Evolutionary conservation across 31 red algal genomes (phyloP).

Genomic region (Asparagopsis taxiformis): DNA sequence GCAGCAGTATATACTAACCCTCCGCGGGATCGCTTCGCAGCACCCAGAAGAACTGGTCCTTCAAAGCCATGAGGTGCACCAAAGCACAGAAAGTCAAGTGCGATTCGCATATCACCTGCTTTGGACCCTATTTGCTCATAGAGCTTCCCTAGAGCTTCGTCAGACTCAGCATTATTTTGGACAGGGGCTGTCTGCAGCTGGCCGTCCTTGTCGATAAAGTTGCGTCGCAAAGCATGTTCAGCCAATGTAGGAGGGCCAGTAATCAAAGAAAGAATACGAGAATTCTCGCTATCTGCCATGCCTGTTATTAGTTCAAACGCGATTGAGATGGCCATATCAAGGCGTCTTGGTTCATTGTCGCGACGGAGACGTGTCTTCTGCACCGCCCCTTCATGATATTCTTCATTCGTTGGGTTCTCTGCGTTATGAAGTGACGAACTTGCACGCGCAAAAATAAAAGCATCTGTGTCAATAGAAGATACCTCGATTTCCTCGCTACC

Average conservation of each 20-base stretch:
- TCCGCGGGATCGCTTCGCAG: constrained; percentile 60
- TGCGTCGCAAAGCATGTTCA: constrained; percentile 13
- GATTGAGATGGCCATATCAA: constrained; percentile 49
- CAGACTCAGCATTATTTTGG: constrained; percentile 2
- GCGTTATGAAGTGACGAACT: not conserved
- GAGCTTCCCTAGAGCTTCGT: constrained; percentile 18
- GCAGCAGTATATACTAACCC: constrained; percentile 53
- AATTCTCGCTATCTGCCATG: constrained; percentile 46
- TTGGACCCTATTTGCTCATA: constrained; percentile 57
- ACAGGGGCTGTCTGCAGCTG: not conserved
- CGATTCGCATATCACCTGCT: constrained; percentile 57
- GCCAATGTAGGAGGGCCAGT: constrained; percentile 53
- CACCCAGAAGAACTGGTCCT: constrained; percentile 40
- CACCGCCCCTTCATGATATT: not conserved
- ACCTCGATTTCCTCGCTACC: not conserved
- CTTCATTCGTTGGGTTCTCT: not conserved
- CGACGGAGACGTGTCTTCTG: constrained; percentile 18
- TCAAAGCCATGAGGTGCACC: constrained; percentile 42
- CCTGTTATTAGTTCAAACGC: constrained; percentile 53
- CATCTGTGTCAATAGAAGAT: constrained; percentile 1
- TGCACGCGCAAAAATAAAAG: constrained; percentile 22
- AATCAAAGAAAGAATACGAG: constrained; percentile 49
- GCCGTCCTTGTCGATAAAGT: not conserved
- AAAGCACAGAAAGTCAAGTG: constrained; percentile 67
- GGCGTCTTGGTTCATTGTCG: constrained; percentile 31